Percentiles rank a stretch among this genome's conserved stretches.
These are phyloP conservation scores for Ailanthus altissimus DNA, from an alignment of 345 rosid genomes.

Conservation along the genomic window DNA sequence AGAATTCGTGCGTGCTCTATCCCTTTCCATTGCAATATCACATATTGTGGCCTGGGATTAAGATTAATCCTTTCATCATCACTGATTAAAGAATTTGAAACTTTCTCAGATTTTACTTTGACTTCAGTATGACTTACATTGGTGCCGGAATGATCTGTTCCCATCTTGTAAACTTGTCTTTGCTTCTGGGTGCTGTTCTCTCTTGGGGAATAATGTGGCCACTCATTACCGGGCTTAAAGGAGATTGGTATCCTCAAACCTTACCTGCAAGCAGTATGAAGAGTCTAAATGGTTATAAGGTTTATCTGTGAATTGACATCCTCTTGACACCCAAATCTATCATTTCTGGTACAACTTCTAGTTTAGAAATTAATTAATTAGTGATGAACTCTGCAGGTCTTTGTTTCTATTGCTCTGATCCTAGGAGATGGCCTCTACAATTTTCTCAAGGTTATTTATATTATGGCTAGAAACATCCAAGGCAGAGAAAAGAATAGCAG, in stretches of 20 bases:
- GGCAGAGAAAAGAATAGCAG: conserved; percentile 34
- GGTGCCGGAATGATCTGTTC: conserved; percentile 99
- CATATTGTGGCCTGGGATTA: background rate
- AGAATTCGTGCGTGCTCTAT: conserved; percentile 57
- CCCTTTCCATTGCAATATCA: conserved; percentile 6
- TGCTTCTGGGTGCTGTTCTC: conserved; percentile 83
- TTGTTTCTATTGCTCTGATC: conserved; percentile 77
- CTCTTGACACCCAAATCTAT: background rate
- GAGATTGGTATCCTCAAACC: conserved; percentile 68
- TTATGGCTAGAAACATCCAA: conserved; percentile 53
- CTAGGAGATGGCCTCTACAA: conserved; percentile 95
- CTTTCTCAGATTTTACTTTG: conserved; percentile 78
- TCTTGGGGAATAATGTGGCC: conserved; percentile 99
- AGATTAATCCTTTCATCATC: conserved; percentile 2
- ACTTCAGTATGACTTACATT: conserved; percentile 81
- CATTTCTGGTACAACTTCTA: background rate
- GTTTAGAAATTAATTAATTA: background rate
- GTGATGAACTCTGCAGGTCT: conserved; percentile 56
- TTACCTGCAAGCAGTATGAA: conserved; percentile 72
- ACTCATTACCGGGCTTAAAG: conserved; percentile 57
- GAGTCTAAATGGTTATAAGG: conserved; percentile 91
- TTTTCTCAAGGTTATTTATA: conserved; percentile 72
- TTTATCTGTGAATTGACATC: conserved; percentile 18
- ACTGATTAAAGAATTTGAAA: conserved; percentile 27
- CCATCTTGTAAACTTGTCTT: conserved; percentile 85